Base-by-base conservation (phyloP, 2,329 filamentous ascomycete genomes). In the Neocatenulostroma microsporum region DNA sequence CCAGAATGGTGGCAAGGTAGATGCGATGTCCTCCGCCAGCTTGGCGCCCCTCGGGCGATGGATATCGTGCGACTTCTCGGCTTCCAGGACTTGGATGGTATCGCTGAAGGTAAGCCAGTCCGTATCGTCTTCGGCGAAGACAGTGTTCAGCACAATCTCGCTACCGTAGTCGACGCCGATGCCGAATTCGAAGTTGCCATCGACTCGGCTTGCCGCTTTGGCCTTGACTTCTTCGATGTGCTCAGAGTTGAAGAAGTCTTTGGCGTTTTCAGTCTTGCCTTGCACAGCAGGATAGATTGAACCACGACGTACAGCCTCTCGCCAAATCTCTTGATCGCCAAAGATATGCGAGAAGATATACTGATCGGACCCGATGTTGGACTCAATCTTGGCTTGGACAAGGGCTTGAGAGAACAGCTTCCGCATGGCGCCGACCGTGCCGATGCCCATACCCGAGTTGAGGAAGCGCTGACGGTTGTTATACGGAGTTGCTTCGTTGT, bases 391-490 rank as follows among this genome's bases (percentile, higher is more conserved):
- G 4, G 46, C 54, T 20, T 60, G 58, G 25, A 41, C 31, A 10
- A 66, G 41, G 3, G 67, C 49, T 30, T 51, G 47, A 8, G 37
- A 37, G 29, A 51, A 55, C 19, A 56, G 44, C 23, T 47, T 48
- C 4, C 48, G 42, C 49, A 56, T 49, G 3, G 49, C 50, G n/a
- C 41, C 36, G 4, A 52, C 43, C 6, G 42, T 41, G 3, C 51
- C 53, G 20, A 56, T 48, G 6, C 33, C 45, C 2, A 48, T 41
- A 10, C 49, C 48, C 1, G 46, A 44, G 27, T 50, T 48, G 15
- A 55, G 42, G 55, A 62, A 74, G 12, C 65, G 58, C 11, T 69
- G 68, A 2, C 66, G 60, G 21, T 61, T 51, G 37, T 55, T 54
- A 5, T 55, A 56, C 14, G 63, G 50, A 2, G 55, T 51, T 21